These are phyloP conservation scores for Acorus calamus DNA, from an alignment of 106 monocot species.

Conservation along the genomic window DNA sequence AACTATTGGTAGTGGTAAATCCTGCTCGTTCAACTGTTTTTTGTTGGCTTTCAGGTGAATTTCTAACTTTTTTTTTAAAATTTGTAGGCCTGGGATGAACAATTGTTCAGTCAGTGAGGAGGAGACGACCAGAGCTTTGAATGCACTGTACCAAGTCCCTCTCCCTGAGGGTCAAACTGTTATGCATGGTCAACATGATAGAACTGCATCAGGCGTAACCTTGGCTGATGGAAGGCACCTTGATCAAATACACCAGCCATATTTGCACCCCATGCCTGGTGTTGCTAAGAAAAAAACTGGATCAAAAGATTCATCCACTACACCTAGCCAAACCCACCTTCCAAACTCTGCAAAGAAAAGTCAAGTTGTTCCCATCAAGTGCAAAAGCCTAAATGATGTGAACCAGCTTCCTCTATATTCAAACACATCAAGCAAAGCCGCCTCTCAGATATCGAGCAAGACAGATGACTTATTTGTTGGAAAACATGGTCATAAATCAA, in stretches of 20 bases:
- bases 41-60: no score
- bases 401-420: conserved; percentile 2
- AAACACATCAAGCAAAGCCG: conserved; percentile 1
- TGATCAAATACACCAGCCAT: conserved; percentile 8
- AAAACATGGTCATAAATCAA: conserved; percentile 3
- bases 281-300: conserved; percentile 18
- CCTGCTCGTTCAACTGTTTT: no score
- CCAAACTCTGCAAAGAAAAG: conserved; percentile 5
- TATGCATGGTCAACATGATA: conserved; percentile 9
- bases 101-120: conserved; percentile 30
- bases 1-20: no score
- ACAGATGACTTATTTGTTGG: neutral
- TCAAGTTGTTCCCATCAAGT: conserved; percentile 6
- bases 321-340: neutral
- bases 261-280: neutral
- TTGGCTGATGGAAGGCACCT: conserved; percentile 3
- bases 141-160: conserved; percentile 24
- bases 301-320: conserved; percentile 8
- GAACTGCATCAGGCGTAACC: conserved; percentile 9
- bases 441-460: conserved; percentile 1
- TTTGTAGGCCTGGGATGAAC: conserved; percentile 41
- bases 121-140: conserved; percentile 32
- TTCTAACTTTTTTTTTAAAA: no score
- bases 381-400: conserved; percentile 19
- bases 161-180: conserved; percentile 3